Percentiles rank a stretch among this genome's conserved stretches.
Evolutionary conservation across 257 asterid species (phyloP).

Genomic region (Solanum chiquidenum): DNA sequence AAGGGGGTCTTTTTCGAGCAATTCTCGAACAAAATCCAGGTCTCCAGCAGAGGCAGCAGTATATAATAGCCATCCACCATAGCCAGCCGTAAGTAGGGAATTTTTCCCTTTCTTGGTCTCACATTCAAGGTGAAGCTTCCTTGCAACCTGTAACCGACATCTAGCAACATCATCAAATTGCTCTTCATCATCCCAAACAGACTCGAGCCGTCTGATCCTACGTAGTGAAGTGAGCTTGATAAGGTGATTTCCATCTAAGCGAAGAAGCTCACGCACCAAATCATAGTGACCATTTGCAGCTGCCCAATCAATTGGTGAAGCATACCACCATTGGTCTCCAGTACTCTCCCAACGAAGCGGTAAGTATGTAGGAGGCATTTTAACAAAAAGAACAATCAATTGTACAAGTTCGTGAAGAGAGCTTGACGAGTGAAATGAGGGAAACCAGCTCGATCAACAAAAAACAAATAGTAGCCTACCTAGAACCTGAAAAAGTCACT

Average conservation of each 20-base stretch:
- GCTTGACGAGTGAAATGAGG: not conserved
- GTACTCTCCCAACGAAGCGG: conserved; percentile 99
- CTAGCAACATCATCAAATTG: conserved; percentile 70
- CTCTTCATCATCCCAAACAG: conserved; percentile 94
- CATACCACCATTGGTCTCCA: conserved; percentile 99
- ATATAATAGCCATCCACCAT: conserved; percentile 92
- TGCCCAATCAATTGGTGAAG: conserved; percentile 92
- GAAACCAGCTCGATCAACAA: not conserved
- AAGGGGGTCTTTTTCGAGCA: conserved; percentile 64
- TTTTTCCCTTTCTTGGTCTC: conserved; percentile 45
- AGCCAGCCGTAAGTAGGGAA: conserved; percentile 61
- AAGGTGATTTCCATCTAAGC: conserved; percentile 81
- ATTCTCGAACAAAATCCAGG: conserved; percentile 49
- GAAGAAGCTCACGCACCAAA: conserved; percentile 76
- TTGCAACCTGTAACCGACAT: conserved; percentile 60
- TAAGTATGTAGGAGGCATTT: conserved; percentile 55
- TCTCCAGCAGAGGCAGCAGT: conserved; percentile 94
- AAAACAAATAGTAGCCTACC: not conserved
- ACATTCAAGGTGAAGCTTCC: conserved; percentile 44
- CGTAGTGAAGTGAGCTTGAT: conserved; percentile 79
- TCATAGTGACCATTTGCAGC: conserved; percentile 98
- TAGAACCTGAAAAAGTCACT: not conserved
- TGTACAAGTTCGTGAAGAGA: not conserved
- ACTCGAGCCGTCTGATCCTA: conserved; percentile 74
- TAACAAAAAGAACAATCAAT: not conserved